Base-by-base conservation (phyloP, 768 basidiomycete genomes). In the Lentinula sp. region DNA sequence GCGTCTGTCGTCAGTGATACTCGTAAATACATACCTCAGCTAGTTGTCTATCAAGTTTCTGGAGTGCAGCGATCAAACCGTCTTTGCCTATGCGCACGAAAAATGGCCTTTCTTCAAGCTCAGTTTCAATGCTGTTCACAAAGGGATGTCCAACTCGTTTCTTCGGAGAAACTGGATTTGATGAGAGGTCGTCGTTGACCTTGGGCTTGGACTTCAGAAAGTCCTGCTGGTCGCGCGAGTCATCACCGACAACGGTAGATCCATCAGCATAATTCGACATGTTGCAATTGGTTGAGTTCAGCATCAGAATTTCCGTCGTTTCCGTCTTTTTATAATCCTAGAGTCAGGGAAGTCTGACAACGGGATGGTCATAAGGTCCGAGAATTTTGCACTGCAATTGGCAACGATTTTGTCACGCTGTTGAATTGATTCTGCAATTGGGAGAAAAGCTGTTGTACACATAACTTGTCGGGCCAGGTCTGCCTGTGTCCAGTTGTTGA, bases 1-100 rank as follows among this genome's bases (percentile, higher is more conserved):
- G 13, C 37, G 2, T 39, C 5, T 32, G 39, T 3, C 13, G 6
- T 42, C 3, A 9, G 6, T 9, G 23, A 15, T 32, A 50, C 15
- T 42, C 57, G 15, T 13, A 23, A 12, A 6, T 36, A 62, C 72
- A 46, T 63, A 86, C 88, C 60, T 79, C 65, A 39, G 74, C 71
- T 20, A 93, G 79, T 68, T 90, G 84, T 48, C 59, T 59, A 66
- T 93, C 86, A 43, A 93, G 82, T 67, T 84, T 85, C 69, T 88
- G 77, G 41, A 93, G 71, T 8, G 92, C 92, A 36, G 72, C 79
- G 61, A 87, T 81, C 35, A 92, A 68, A 48, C 90, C 89, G n/a
- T 79, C 79, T 66, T 81, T 84, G 15, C 78, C 80, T 60, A 93
- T 89, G 2, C 75, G 79, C 51, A 93, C 78, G 65, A 91, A 87